Conservation (phyloP, 1,284 basidiomycete species). For the Anthracocystis walkeri region DNA sequence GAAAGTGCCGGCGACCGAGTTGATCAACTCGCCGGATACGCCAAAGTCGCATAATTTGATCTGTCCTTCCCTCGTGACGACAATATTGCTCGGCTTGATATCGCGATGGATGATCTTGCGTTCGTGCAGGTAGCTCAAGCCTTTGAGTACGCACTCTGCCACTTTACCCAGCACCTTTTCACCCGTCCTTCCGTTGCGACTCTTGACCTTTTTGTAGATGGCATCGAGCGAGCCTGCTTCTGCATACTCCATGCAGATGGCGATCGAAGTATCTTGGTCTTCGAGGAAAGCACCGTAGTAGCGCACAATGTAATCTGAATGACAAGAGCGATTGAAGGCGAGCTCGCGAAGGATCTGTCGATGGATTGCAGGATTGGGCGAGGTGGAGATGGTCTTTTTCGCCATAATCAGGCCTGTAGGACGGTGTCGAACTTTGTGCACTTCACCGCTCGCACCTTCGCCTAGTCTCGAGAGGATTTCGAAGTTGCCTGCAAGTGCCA, state of each 20-base stretch:
- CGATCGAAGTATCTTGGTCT: conserved; percentile 89
- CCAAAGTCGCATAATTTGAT: conserved; percentile 97
- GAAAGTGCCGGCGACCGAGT: conserved; percentile 91
- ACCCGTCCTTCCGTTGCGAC: conserved; percentile 80
- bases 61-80: conserved; percentile 84
- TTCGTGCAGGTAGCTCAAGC: conserved; percentile 90
- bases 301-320: conserved; percentile 87
- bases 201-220: conserved; percentile 85
- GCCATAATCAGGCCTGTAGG: conserved; percentile 85
- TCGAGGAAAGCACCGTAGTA: conserved; percentile 97
- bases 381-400: conserved; percentile 94
- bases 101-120: conserved; percentile 94
- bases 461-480: conserved; percentile 83
- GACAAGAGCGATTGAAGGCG: conserved; percentile 85
- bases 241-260: conserved; percentile 94
- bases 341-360: conserved; percentile 94
- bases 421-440: conserved; percentile 87
- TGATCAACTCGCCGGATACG: conserved; percentile 92
- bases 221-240: conserved; percentile 87
- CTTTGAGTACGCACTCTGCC: conserved; percentile 90
- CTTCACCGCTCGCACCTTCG: conserved; percentile 95
- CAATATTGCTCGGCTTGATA: conserved; percentile 96
- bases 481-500: conserved; percentile 73
- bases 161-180: conserved; percentile 93
- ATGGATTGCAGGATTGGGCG: conserved; percentile 84